Percentiles rank a stretch among this genome's conserved stretches.
phyloP scores from a whole-genome alignment of 2,329 filamentous ascomycete species.

The Cordyceps javanica region DNA sequence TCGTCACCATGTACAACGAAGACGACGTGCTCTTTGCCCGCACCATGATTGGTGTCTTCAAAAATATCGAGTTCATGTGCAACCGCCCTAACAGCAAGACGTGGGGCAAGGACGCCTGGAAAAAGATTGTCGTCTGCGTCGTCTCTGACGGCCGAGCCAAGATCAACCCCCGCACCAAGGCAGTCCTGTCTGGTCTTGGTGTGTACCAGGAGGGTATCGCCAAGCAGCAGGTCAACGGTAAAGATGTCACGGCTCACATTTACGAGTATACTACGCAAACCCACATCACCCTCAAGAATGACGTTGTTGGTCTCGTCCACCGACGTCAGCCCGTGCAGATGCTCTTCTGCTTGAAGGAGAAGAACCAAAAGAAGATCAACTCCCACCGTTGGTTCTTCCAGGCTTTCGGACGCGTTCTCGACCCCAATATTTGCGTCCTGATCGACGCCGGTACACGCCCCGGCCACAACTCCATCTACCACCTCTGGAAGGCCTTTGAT shows the following conservation, averaged over 20 bases:
- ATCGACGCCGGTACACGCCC: constrained; percentile 95
- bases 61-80: constrained; percentile 99
- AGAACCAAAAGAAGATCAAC: constrained; percentile 99
- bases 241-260: constrained; percentile 94
- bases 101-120: constrained; percentile 98
- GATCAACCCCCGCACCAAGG: constrained; percentile 88
- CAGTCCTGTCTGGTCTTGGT: constrained; percentile 85
- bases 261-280: constrained; percentile 93
- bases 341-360: constrained; percentile 97
- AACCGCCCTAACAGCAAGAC: constrained; percentile 89
- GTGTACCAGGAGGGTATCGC: constrained; percentile 98
- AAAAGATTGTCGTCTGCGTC: constrained; percentile 98
- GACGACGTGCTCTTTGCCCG: constrained; percentile 93
- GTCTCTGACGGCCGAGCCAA: constrained; percentile 96
- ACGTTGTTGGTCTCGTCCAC: constrained; percentile 75
- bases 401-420: constrained; percentile 83
- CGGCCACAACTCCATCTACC: constrained; percentile 90
- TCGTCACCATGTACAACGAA: constrained; percentile 98
- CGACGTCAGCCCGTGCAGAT: constrained; percentile 91
- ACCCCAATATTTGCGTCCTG: constrained; percentile 94
- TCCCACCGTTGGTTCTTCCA: constrained; percentile 99
- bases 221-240: constrained; percentile 94
- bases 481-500: constrained; percentile 97
- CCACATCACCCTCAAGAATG: constrained; percentile 82
- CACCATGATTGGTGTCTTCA: constrained; percentile 95